These are phyloP conservation scores for Cupressus sempervirens DNA, from an alignment of 75 land plant species.

Conservation along the genomic window DNA sequence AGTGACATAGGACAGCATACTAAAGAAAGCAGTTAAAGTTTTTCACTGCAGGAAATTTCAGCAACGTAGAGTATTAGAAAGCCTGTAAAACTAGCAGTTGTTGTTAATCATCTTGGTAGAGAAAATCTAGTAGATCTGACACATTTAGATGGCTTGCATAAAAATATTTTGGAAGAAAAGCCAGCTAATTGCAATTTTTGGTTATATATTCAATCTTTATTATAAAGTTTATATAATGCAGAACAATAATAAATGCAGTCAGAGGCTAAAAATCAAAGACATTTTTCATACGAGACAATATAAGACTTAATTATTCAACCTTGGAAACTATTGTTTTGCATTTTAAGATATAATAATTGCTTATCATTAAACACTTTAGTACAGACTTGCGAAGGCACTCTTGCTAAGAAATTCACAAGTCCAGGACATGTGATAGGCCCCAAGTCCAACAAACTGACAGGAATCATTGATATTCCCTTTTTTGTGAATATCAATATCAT, in stretches of 20 bases:
- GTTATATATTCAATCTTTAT: neutral
- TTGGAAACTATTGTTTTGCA: neutral
- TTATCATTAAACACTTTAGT: neutral
- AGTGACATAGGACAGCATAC: neutral
- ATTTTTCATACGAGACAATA: neutral
- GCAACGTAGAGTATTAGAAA: neutral
- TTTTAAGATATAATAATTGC: neutral
- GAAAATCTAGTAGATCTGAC: neutral
- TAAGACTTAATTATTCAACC: neutral
- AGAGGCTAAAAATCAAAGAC: neutral
- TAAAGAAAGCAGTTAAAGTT: too few relatives aligned
- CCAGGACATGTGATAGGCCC: neutral
- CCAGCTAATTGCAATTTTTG: neutral
- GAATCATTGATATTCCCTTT: neutral
- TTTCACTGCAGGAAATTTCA: neutral
- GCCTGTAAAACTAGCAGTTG: neutral
- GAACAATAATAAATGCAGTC: neutral
- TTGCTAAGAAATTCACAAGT: neutral
- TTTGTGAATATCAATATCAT: neutral
- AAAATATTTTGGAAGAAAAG: neutral
- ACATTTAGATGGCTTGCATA: neutral
- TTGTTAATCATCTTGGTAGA: neutral
- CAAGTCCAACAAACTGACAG: neutral
- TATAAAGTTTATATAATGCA: neutral
- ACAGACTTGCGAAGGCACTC: neutral